Evolutionary conservation across 2,329 filamentous ascomycete genomes (phyloP).

Genomic region (Pyricularia pennisetigena): DNA sequence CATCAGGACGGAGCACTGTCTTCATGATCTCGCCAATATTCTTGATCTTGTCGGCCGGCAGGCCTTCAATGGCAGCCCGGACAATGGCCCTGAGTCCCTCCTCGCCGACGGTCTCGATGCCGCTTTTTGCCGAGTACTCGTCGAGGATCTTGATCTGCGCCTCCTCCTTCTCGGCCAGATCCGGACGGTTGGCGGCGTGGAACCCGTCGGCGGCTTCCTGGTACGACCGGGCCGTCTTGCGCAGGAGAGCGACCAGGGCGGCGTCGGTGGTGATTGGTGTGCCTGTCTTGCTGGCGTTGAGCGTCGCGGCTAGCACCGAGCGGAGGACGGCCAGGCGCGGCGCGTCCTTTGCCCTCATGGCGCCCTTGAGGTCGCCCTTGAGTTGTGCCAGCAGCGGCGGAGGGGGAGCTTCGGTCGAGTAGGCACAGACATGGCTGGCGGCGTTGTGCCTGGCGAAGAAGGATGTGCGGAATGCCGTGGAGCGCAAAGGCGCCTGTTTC

Average conservation of each 20-base stretch:
- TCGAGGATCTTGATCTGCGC: slow-evolving; percentile 54
- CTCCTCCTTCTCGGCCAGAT: slow-evolving; percentile 62
- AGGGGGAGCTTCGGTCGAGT: slow-evolving; percentile 20
- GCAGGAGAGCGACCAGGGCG: slow-evolving; percentile 57
- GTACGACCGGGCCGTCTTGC: slow-evolving; percentile 48
- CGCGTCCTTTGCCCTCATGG: slow-evolving; percentile 56
- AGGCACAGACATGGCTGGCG: slow-evolving; percentile 10
- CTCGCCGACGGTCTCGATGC: slow-evolving; percentile 46
- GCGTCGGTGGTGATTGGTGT: slow-evolving; percentile 61
- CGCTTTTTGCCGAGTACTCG: slow-evolving; percentile 51
- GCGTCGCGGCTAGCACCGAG: slow-evolving; percentile 56
- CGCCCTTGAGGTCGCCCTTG: slow-evolving; percentile 52
- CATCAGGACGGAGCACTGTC: slow-evolving; percentile 39
- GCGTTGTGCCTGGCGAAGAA: neutral
- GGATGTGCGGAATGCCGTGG: neutral
- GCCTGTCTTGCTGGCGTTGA: slow-evolving; percentile 66
- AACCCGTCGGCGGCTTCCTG: slow-evolving; percentile 56
- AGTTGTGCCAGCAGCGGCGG: slow-evolving; percentile 43
- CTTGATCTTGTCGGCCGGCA: slow-evolving; percentile 38
- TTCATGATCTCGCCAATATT: slow-evolving; percentile 55
- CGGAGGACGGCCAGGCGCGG: slow-evolving; percentile 60
- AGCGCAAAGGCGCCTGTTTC: neutral
- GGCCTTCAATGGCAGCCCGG: slow-evolving; percentile 36
- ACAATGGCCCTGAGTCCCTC: slow-evolving; percentile 49
- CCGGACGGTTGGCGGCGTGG: slow-evolving; percentile 49